Percentiles rank a stretch among this genome's conserved stretches.
These are phyloP conservation scores for Penicillium hesseltinei DNA, from an alignment of 2,329 filamentous ascomycete genomes.

Conservation along the genomic window DNA sequence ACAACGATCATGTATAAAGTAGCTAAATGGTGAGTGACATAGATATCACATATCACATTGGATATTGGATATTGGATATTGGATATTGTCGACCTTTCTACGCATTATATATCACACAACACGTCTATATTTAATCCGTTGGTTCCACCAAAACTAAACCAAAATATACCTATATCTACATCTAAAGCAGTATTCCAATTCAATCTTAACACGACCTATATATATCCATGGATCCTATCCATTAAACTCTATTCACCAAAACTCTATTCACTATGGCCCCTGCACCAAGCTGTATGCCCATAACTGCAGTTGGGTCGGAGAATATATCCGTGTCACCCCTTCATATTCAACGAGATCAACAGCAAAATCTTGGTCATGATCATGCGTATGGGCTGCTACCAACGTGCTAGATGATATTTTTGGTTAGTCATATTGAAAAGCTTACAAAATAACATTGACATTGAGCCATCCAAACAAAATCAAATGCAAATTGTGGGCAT, in stretches of 20 bases:
- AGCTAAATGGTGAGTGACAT: too few relatives aligned
- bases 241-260: not conserved
- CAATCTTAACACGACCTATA: not conserved
- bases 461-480: too few relatives aligned
- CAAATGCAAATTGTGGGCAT: too few relatives aligned
- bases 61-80: too few relatives aligned
- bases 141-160: not conserved
- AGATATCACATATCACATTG: not conserved
- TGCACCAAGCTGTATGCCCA: not conserved
- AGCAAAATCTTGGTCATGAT: slow-evolving; percentile 69
- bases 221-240: not conserved
- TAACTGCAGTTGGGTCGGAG: not conserved
- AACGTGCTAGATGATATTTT: slow-evolving; percentile 77
- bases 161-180: too few relatives aligned
- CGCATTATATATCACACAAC: not conserved
- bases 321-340: slow-evolving; percentile 56
- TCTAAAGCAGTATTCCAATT: not conserved
- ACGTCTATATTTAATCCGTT: not conserved
- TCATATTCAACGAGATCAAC: slow-evolving; percentile 68
- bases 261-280: not conserved
- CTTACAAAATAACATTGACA: too few relatives aligned
- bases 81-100: not conserved
- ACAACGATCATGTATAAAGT: too few relatives aligned
- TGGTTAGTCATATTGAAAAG: too few relatives aligned
- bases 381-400: slow-evolving; percentile 75